Base-by-base conservation (phyloP, 257 asterid genomes). In the Salvia rosmarinus region DNA sequence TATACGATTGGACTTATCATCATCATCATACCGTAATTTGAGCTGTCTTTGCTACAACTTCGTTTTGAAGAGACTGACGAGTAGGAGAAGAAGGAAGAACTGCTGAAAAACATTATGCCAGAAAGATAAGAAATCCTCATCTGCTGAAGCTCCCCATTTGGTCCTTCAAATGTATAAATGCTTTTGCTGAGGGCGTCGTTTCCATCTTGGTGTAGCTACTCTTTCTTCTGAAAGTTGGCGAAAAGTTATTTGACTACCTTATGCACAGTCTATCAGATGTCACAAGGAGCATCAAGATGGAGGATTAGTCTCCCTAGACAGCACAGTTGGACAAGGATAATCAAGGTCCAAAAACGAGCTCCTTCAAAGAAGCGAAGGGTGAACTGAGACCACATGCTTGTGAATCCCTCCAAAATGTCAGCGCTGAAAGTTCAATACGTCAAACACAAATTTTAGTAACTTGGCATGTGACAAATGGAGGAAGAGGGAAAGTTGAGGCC, bases 351-450 rank as follows among this genome's bases (percentile, higher is more conserved):
- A 77, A 85, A 78, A 91, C 58, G 75, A 91, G 85, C 84, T 86
- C 96, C 79, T 86, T 94, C 68, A 94, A 71, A 63, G 99, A 89
- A 16, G 80, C 58, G 25, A 91, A 74, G 9, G 93, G 91, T 9
- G 99, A 93, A 40, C 65, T 62, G 61, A 80, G 81, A 32, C 94
- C 92, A 69, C 81, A 81, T 25, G 88, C 96, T 81, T 81, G 77
- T 13, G 85, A 76, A 73, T 94, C 97, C 77, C 80, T 89, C 98
- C 97, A 91, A 43, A 94, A 79, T 11, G 96, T 66, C 43, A 86
- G 61, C 64, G 86, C 99, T 94, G 86, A 71, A 28, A 28, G 57
- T 64, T 1, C 5, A 34, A 39, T 65, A 32, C 68, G 64, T 47
- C 56, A 42, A 55, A 19, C 9, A 46, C 17, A 55, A 51, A 23